A percentile compares a stretch with the other conserved stretches of the same genome.
Evolutionary conservation across 2,329 filamentous ascomycete genomes (phyloP).

Genomic region (Aspergillus sergii): DNA sequence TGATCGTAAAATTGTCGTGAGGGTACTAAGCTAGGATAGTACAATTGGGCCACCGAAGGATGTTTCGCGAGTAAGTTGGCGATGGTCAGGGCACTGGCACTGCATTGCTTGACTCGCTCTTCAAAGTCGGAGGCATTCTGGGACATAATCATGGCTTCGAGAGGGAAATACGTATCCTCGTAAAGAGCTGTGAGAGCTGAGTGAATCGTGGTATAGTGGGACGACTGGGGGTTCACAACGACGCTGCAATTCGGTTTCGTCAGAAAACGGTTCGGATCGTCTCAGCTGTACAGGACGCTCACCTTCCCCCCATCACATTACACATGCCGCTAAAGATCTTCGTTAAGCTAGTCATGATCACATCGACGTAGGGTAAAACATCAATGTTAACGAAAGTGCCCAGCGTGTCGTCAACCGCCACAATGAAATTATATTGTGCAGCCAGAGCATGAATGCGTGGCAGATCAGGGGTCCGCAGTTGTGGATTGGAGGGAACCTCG

Average conservation of each 20-base stretch:
- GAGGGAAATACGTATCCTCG: conserved; percentile 24
- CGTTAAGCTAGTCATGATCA: conserved; percentile 58
- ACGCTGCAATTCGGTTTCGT: conserved; percentile 28
- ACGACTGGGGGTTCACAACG: conserved; percentile 53
- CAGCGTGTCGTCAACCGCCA: conserved; percentile 45
- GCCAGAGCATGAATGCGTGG: conserved; percentile 46
- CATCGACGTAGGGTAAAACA: conserved; percentile 52
- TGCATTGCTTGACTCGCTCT: conserved; percentile 23
- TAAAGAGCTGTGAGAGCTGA: conserved; percentile 17
- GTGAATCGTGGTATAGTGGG: conserved; percentile 43
- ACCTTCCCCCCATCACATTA: conserved; percentile 52
- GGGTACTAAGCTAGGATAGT: conserved; percentile 24
- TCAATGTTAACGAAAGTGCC: conserved; percentile 45
- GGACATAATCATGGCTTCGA: conserved; percentile 24
- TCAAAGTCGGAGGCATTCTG: conserved; percentile 27
- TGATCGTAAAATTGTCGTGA: conserved; percentile 21
- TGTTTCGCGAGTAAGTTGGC: conserved; percentile 24
- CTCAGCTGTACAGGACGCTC: not conserved
- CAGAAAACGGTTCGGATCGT: not conserved
- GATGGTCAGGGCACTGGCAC: conserved; percentile 22
- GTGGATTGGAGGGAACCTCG: conserved; percentile 56
- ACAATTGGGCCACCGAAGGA: conserved; percentile 22
- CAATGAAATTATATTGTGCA: conserved; percentile 33
- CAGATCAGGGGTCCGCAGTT: conserved; percentile 48
- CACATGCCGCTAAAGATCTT: conserved; percentile 62